phyloP scores from a whole-genome alignment of 2,329 filamentous ascomycete genomes.

The Chrysoporthe puriensis region DNA sequence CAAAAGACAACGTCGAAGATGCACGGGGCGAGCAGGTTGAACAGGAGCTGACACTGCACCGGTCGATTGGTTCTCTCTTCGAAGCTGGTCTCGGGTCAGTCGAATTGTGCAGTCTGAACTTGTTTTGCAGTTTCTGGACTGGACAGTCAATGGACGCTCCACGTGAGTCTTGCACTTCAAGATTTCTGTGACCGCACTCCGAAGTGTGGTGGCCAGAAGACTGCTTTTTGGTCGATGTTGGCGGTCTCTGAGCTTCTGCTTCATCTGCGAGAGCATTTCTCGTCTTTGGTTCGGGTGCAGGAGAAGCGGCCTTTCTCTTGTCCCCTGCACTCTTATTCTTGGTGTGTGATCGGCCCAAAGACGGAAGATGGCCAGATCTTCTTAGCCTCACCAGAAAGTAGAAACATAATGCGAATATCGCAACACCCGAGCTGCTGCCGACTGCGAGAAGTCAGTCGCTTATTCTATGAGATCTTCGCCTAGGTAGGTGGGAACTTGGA shows the following conservation, averaged over 20 bases:
- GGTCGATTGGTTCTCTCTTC: conserved; percentile 4
- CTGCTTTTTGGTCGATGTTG: not conserved
- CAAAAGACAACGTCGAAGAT: conserved; percentile 19
- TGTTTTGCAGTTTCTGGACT: conserved; percentile 22
- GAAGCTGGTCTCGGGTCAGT: conserved; percentile 19
- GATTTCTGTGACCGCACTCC: not conserved
- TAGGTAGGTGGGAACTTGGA: not conserved
- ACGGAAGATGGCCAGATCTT: conserved; percentile 4
- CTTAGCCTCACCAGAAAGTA: conserved; percentile 12
- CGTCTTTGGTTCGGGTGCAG: conserved; percentile 9
- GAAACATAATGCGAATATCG: conserved; percentile 10
- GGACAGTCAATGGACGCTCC: conserved; percentile 18
- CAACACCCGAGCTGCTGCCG: conserved; percentile 16
- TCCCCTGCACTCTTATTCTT: not conserved
- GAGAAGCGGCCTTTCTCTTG: not conserved
- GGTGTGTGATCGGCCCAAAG: not conserved
- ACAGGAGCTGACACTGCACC: conserved; percentile 17
- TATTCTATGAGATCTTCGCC: not conserved
- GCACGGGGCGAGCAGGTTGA: conserved; percentile 18
- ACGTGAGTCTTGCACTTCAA: conserved; percentile 8
- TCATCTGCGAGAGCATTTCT: not conserved
- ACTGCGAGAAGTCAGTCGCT: conserved; percentile 10
- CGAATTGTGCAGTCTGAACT: conserved; percentile 21
- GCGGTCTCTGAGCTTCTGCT: not conserved
- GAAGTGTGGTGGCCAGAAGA: not conserved